Evolutionary conservation across 805 yeast species (phyloP), one percentile per base, ranked within the genome.

Genomic region (Maudiozyma barnettii): DNA sequence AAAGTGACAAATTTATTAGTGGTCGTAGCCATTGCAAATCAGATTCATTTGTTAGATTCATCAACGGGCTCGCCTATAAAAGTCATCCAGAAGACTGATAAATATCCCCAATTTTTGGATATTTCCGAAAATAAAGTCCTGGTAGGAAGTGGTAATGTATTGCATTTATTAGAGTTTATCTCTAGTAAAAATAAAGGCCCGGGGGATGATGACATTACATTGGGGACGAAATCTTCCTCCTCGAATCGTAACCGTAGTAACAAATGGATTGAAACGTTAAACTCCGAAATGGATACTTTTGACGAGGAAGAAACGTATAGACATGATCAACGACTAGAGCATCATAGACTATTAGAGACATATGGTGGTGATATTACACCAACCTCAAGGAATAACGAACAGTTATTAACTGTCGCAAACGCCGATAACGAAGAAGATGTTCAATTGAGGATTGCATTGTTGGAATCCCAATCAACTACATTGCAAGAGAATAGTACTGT

Each of bases 71-170:
- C 54, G n/a, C 47, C 61, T 26, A 51, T 64, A 10, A 59, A 64
- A 49, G 56, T 55, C 3, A 60, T 65, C 4, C 61, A 58, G 35
- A 61, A 62, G 40, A 59, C 64, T 14, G 65, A 63, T 41, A 57
- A 58, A 31, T 49, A 42, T 30, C 66, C 67, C 12, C 58, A 59
- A 39, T 58, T 60, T 47, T 46, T 64, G 19, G 56, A 56, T 23
- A 52, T 64, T 29, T 64, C 66, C 4, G 62, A 64, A 41, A 66
- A 64, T 19, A 54, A 57, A 33, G 55, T 64, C 51, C 48, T 64
- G 14, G 45, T 60, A 22, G 66, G 61, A 8, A 56, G 60, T 38
- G 59, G 60, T 18, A 61, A 62, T 38, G 57, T 56, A 9, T 47
- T 64, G n/a, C 59, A 62, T 41, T 61, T 55, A 45, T 41, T 61